A percentile compares a stretch with the other conserved stretches of the same genome.
phyloP scores from a whole-genome alignment of 768 basidiomycete species.

The Psilocybe tampanensis region DNA sequence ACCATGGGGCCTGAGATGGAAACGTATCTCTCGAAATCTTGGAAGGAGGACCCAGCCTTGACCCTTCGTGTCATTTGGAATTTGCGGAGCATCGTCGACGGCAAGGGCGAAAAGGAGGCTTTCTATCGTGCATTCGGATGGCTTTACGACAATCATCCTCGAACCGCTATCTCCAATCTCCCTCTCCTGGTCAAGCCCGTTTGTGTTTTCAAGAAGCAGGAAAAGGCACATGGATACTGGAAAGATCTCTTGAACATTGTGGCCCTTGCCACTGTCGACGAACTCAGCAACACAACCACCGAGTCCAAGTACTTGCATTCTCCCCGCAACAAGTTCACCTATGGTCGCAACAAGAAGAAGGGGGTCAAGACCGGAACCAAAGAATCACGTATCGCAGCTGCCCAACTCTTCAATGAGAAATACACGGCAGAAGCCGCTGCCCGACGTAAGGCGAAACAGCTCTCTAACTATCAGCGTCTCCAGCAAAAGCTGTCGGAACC shows the following conservation, averaged over 20 bases:
- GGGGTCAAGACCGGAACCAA: constrained; percentile 16
- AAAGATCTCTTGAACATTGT: constrained; percentile 76
- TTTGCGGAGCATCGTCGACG: constrained; percentile 69
- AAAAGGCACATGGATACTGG: constrained; percentile 64
- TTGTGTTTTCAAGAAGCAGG: constrained; percentile 36
- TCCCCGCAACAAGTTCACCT: constrained; percentile 11
- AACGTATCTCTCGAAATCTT: constrained; percentile 46
- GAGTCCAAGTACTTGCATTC: constrained; percentile 32
- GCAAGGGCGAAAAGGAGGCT: constrained; percentile 58
- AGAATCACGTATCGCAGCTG: constrained; percentile 24
- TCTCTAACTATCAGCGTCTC: constrained; percentile 36
- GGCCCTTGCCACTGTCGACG: constrained; percentile 54
- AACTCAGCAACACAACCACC: constrained; percentile 38
- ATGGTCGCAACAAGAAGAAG: constrained; percentile 2
- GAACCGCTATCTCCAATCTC: constrained; percentile 69
- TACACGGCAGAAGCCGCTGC: constrained; percentile 25
- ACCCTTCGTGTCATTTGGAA: constrained; percentile 73
- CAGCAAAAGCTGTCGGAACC: constrained; percentile 43
- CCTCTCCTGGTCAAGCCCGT: constrained; percentile 53
- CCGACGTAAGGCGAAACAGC: constrained; percentile 23
- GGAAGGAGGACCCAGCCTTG: constrained; percentile 58
- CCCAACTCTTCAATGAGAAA: constrained; percentile 12
- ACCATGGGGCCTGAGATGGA: constrained; percentile 27
- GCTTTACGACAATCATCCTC: constrained; percentile 69
- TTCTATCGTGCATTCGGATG: constrained; percentile 70